Base-by-base conservation (phyloP, 2,329 filamentous ascomycete genomes). In the Alternaria postmessia region DNA sequence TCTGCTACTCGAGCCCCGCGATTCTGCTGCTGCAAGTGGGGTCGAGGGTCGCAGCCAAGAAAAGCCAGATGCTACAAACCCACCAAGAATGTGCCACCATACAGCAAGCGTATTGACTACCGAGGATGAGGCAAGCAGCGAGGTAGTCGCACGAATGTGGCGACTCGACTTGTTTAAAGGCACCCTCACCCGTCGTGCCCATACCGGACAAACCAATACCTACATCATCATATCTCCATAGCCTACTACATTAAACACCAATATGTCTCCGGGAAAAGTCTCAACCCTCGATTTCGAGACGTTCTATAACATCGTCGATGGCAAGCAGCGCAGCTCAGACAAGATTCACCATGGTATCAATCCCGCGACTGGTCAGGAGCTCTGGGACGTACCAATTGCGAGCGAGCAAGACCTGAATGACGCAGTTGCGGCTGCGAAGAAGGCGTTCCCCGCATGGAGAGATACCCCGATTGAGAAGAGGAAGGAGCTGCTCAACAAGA, bases 221-320 rank as follows among this genome's bases (percentile, higher is more conserved):
- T 14, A 26, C 24, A 48, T 22, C 30, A 58, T 44, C 30, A 34
- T 18, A 24, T 24, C 20, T n/a, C 22, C 18, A 42, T 12, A 9
- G 4, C 30, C 18, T 18, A 44, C 28, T 18, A 43, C 49, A 28
- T 32, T 22, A 48, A 49, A 52, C 51, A 44, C 64, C 49, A 79
- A 54, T 65, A 83, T 82, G 81, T 81, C 81, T 76, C 80, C 81
- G 34, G 78, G 77, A 61, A 82, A 82, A 64, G 75, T 80, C 18
- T 75, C 75, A 51, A 73, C 65, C 44, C 61, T 78, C 60, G 70
- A 79, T 34, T 80, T 79, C 58, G 73, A 80, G 62, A 83, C 78
- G 44, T 86, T 84, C 70, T 78, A 79, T 60, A 87, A 86, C 75
- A 78, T 85, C 55, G 81, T 87, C 64, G 80, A 85, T 63, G 84